Conservation (phyloP, 2,329 filamentous ascomycete genomes). For the Alternaria sp. region DNA sequence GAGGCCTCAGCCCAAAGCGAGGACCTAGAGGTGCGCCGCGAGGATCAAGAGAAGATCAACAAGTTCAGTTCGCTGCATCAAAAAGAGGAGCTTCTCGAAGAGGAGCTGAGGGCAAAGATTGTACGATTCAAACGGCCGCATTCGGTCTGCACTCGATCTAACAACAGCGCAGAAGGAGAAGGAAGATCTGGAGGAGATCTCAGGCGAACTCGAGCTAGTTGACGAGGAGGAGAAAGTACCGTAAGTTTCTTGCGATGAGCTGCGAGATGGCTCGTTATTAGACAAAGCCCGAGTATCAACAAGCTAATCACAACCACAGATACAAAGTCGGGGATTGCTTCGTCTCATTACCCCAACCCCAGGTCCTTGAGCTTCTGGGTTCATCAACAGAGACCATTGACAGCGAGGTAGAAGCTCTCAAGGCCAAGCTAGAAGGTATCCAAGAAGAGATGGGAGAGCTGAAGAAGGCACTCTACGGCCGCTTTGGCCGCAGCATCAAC, state of each 20-base stretch:
- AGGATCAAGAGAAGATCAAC: conserved; percentile 99
- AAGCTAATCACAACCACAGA: conserved; percentile 54
- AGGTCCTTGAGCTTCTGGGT: conserved; percentile 85
- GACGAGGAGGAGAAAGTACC: conserved; percentile 94
- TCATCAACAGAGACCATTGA: conserved; percentile 76
- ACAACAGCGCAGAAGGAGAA: conserved; percentile 80
- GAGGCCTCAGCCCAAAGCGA: conserved; percentile 75
- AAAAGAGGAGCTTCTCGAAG: conserved; percentile 77
- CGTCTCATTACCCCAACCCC: conserved; percentile 80
- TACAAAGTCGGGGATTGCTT: conserved; percentile 98
- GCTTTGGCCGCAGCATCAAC: conserved; percentile 97
- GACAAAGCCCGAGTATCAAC: background rate
- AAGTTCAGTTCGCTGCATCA: conserved; percentile 94
- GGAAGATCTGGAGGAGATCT: conserved; percentile 94
- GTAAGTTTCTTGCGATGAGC: conserved; percentile 59
- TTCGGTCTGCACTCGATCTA: background rate
- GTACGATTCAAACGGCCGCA: conserved; percentile 56
- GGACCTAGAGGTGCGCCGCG: conserved; percentile 91
- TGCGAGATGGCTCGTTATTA: background rate
- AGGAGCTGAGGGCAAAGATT: conserved; percentile 79
- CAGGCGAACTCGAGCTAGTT: conserved; percentile 87
- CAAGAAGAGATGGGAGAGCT: conserved; percentile 87
- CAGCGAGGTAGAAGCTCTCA: conserved; percentile 74
- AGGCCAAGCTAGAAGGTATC: conserved; percentile 75
- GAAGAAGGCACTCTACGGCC: conserved; percentile 90